Evolutionary conservation across 352 stramenopile species (phyloP).

Genomic region (Phytopythium boreale): DNA sequence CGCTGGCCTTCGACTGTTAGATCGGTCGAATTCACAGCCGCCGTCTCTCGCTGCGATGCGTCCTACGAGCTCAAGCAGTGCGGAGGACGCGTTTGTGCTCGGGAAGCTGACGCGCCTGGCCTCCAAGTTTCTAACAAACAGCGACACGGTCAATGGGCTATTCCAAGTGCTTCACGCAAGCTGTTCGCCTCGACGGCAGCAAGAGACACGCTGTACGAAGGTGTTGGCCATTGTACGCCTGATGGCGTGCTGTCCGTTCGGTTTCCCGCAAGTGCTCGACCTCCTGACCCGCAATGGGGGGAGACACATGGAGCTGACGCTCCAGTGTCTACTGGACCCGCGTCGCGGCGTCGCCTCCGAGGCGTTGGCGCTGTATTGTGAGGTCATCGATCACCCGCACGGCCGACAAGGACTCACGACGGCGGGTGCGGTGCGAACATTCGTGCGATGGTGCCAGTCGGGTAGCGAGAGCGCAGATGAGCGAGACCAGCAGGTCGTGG

Average conservation of each 20-base stretch:
- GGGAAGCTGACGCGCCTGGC: constrained; percentile 15
- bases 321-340: constrained; percentile 36
- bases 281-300: constrained; percentile 52
- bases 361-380: constrained; percentile 53
- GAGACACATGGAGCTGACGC: constrained; percentile 40
- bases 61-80: background rate
- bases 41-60: background rate
- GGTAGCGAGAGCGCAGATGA: constrained; percentile 25
- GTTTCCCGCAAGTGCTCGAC: constrained; percentile 54
- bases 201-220: background rate
- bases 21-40: background rate
- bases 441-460: constrained; percentile 40
- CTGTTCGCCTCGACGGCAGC: background rate
- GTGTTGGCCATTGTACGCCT: constrained; percentile 19
- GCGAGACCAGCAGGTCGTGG: constrained; percentile 33
- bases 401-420: constrained; percentile 60
- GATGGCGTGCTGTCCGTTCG: constrained; percentile 34
- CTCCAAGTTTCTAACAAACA: constrained; percentile 20
- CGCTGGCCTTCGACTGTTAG: background rate
- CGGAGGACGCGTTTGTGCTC: constrained; percentile 2
- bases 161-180: constrained; percentile 8
- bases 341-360: constrained; percentile 29
- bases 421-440: constrained; percentile 45
- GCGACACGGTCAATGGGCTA: constrained; percentile 4
- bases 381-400: constrained; percentile 48